Base-by-base conservation (phyloP, 2,329 filamentous ascomycete genomes). In the Cladosporium sp. region DNA sequence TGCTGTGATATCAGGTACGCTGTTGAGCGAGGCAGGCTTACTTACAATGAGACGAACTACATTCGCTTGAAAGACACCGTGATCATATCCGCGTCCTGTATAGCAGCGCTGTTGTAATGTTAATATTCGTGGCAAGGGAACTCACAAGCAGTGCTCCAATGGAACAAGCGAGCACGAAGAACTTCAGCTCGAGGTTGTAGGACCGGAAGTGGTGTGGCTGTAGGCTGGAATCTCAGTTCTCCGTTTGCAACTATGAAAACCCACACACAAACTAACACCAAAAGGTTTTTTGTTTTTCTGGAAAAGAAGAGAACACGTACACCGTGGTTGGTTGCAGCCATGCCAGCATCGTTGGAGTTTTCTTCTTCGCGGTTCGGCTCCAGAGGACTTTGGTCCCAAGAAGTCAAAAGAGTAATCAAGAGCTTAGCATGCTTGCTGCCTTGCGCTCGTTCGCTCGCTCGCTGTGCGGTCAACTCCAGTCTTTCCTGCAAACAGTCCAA, bases 391-490 rank as follows among this genome's bases (percentile, higher is more conserved):
- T 46, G n/a, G 39, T 46, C n/a, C n/a, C n/a, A 13, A 46, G 39
- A 46, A 46, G n/a, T 46, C 39, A 46, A 46, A 46, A 21, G n/a
- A 46, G 8, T 13, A 21, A 46, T 21, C 5, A 13, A 46, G 39
- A 21, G n/a, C 39, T 21, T 46, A 46, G n/a, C 16, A 4, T 11
- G 39, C 36, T n/a, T 43, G 36, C 39, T 11, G 16, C 51, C 51
- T 11, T 28, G 26, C 26, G 39, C 8, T 46, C n/a, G 39, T 21
- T 28, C 57, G 57, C 57, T 59, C n/a, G 39, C 32, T 28, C 57
- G 57, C 57, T 59, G 36, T 59, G 36, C 36, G 57, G 57, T 59
- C 57, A 59, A 59, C 30, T 54, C 26, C 51, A 54, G 13, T 21
- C 26, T 11, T 21, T 54, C 28, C 51, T 30, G 32, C 51, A 4